A percentile compares a stretch with the other conserved stretches of the same genome.
Conservation (phyloP, 768 basidiomycete genomes). For the Suillus weaverae region DNA sequence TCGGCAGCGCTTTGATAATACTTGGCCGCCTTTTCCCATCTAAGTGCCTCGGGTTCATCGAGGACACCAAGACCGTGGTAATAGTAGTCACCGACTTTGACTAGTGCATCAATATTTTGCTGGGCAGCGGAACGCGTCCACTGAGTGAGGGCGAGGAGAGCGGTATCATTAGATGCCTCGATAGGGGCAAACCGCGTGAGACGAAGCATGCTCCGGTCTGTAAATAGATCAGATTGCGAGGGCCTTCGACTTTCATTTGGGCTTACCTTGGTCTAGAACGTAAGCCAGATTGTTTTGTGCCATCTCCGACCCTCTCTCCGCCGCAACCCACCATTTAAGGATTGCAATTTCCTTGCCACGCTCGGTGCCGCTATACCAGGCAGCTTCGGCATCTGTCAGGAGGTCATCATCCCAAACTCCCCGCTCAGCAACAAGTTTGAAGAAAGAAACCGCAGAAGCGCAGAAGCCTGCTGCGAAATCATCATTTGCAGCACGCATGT, state of each 20-base stretch:
- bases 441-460: conserved; percentile 87
- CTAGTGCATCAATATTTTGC: conserved; percentile 92
- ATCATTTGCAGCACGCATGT: conserved; percentile 41
- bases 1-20: conserved; percentile 96
- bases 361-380: conserved; percentile 70
- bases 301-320: conserved; percentile 87
- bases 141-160: conserved; percentile 80
- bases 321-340: conserved; percentile 93
- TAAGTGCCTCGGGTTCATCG: conserved; percentile 59
- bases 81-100: conserved; percentile 98
- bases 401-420: conserved; percentile 87
- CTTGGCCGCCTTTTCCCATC: conserved; percentile 87
- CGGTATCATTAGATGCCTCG: conserved; percentile 80
- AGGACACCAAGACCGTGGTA: conserved; percentile 85
- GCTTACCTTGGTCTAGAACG: conserved; percentile 84
- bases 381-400: conserved; percentile 74
- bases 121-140: conserved; percentile 96
- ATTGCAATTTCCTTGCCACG: conserved; percentile 81
- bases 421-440: conserved; percentile 89
- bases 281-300: conserved; percentile 96
- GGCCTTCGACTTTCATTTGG: conserved; percentile 28
- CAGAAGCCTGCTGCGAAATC: conserved; percentile 72
- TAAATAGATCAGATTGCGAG: background rate
- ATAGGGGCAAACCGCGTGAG: conserved; percentile 67
- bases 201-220: conserved; percentile 72